Conservation (phyloP, 345 rosid species). For the Rhizophora apiculata region DNA sequence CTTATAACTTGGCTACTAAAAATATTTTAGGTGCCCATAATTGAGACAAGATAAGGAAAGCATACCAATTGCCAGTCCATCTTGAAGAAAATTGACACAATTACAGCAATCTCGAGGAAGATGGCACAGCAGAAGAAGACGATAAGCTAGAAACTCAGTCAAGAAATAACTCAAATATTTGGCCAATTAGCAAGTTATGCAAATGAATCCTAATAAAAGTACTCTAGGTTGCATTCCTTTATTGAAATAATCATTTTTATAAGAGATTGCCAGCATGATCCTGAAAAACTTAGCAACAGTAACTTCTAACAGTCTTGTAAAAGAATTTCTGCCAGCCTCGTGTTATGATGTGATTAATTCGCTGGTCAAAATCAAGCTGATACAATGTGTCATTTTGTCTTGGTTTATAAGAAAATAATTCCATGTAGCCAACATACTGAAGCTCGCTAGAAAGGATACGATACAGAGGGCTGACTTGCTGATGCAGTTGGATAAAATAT, state of each 20-base stretch:
- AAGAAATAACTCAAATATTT: conserved; percentile 20
- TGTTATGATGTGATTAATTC: too few relatives aligned
- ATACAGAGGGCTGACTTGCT: conserved; percentile 34
- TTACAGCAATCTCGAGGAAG: conserved; percentile 32
- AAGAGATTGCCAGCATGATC: too few relatives aligned
- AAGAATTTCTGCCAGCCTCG: too few relatives aligned
- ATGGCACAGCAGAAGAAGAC: conserved; percentile 34
- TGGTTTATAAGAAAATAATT: too few relatives aligned
- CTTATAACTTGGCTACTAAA: not conserved
- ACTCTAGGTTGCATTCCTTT: not conserved
- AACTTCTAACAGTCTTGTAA: too few relatives aligned
- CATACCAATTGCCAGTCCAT: conserved; percentile 44
- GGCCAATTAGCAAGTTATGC: not conserved
- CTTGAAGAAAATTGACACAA: conserved; percentile 45
- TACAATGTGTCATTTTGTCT: too few relatives aligned
- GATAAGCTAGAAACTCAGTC: conserved; percentile 39
- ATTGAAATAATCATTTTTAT: too few relatives aligned
- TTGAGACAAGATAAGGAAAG: not conserved
- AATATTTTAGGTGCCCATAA: not conserved
- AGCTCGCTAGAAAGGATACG: conserved; percentile 41
- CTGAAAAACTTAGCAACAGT: too few relatives aligned
- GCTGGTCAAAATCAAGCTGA: too few relatives aligned
- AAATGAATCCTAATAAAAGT: not conserved
- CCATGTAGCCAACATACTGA: not conserved
- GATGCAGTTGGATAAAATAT: conserved; percentile 28